These are phyloP conservation scores for Citrullus mucosospermus DNA, from an alignment of 306 rosid species.

Conservation along the genomic window DNA sequence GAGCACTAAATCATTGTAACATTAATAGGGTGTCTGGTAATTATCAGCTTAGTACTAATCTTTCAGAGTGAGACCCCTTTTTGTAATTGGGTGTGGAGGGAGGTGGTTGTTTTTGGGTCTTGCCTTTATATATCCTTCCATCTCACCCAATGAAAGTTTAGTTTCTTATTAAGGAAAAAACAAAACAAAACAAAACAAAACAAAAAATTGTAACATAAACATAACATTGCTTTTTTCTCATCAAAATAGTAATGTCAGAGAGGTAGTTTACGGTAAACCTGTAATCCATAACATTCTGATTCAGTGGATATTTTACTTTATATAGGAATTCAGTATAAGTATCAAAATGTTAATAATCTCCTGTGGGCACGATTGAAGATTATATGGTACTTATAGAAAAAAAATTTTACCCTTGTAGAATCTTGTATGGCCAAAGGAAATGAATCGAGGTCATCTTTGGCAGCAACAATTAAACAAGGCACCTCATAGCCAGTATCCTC, in stretches of 20 bases:
- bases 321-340: background rate
- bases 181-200: too few relatives aligned
- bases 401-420: conserved; percentile 64
- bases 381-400: background rate
- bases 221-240: background rate
- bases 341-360: background rate
- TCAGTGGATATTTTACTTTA: background rate
- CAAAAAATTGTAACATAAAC: background rate
- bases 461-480: conserved; percentile 97
- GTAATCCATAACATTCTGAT: background rate
- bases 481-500: conserved; percentile 93
- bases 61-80: too few relatives aligned
- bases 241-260: background rate
- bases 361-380: background rate
- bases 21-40: background rate
- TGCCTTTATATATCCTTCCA: too few relatives aligned
- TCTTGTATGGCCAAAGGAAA: conserved; percentile 84
- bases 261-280: background rate
- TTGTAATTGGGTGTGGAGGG: too few relatives aligned
- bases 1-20: background rate
- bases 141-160: too few relatives aligned
- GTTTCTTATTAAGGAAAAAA: too few relatives aligned
- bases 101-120: too few relatives aligned
- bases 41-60: too few relatives aligned
- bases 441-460: conserved; percentile 85